Percentiles rank a stretch among this genome's conserved stretches.
These are phyloP conservation scores for Litsea cubeba DNA, from an alignment of 164 flowering plant genomes.

Conservation along the genomic window DNA sequence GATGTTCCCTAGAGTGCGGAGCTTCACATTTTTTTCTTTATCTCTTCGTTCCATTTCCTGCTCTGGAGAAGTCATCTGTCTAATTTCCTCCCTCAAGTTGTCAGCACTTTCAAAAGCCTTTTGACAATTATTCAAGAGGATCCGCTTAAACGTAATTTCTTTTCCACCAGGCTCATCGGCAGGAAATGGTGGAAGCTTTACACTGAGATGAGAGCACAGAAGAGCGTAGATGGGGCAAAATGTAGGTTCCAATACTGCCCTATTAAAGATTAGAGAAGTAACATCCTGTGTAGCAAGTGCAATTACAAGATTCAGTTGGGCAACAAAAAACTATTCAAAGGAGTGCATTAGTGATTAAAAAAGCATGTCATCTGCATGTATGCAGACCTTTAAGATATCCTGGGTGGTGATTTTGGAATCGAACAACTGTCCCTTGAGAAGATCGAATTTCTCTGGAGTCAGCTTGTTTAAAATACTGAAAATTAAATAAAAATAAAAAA, in stretches of 20 bases:
- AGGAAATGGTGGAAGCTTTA: constrained; percentile 87
- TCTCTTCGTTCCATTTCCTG: constrained; percentile 83
- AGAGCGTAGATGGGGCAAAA: constrained; percentile 95
- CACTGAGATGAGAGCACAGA: constrained; percentile 82
- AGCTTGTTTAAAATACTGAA: constrained; percentile 94
- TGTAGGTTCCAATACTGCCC: constrained; percentile 95
- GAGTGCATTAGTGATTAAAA: neutral
- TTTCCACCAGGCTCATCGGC: constrained; percentile 85
- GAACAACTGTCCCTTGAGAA: constrained; percentile 85
- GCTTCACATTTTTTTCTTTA: constrained; percentile 73
- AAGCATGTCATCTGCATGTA: neutral
- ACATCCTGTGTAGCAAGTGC: constrained; percentile 57
- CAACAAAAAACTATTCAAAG: neutral
- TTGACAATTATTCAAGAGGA: constrained; percentile 84
- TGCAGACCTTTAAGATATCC: constrained; percentile 75
- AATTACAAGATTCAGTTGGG: neutral
- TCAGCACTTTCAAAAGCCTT: constrained; percentile 97
- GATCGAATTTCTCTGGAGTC: constrained; percentile 96
- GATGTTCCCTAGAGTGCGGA: constrained; percentile 93
- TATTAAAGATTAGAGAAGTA: constrained; percentile 78
- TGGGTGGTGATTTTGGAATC: constrained; percentile 88
- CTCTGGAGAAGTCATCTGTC: constrained; percentile 87
- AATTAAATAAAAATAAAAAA: no score
- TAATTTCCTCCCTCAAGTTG: constrained; percentile 63
- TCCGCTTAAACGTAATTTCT: constrained; percentile 80